These are phyloP conservation scores for Neostapfia colusana DNA, from an alignment of 176 grass and related monocot genomes.

Conservation along the genomic window DNA sequence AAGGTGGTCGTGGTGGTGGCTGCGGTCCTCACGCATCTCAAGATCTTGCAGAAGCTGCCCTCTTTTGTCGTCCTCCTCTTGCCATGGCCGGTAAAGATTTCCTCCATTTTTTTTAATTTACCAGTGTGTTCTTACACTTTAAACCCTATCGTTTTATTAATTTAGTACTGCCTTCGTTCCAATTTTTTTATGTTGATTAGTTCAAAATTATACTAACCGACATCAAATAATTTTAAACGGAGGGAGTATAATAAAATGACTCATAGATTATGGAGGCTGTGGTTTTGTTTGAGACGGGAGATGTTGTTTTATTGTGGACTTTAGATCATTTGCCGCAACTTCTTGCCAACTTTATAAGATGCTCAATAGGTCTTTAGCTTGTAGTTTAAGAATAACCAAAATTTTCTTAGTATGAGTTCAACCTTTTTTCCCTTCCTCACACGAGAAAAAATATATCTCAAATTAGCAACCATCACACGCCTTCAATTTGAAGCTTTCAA, in stretches of 20 bases:
- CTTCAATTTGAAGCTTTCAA: neutral
- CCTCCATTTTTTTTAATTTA: neutral
- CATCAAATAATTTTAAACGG: too few relatives aligned
- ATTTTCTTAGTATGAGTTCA: neutral
- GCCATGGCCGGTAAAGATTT: constrained; percentile 42
- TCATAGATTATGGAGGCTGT: neutral
- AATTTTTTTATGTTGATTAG: too few relatives aligned
- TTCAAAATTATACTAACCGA: too few relatives aligned
- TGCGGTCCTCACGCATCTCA: constrained; percentile 42
- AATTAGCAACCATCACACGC: neutral
- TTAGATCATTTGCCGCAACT: neutral
- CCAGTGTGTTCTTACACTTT: constrained; percentile 1
- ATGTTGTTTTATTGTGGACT: neutral
- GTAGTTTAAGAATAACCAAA: neutral
- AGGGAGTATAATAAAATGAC: neutral
- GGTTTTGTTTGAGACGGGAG: neutral
- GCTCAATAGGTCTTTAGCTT: neutral
- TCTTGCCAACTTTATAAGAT: neutral
- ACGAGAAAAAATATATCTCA: neutral
- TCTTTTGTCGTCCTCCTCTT: constrained; percentile 46
- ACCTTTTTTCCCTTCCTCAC: neutral
- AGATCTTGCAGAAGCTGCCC: constrained; percentile 49
- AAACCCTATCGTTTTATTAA: neutral
- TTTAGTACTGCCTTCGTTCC: too few relatives aligned
- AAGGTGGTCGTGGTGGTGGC: constrained; percentile 10